Conservation (phyloP, 371 early-diverging fungal species). For the Mucor racemosus region DNA sequence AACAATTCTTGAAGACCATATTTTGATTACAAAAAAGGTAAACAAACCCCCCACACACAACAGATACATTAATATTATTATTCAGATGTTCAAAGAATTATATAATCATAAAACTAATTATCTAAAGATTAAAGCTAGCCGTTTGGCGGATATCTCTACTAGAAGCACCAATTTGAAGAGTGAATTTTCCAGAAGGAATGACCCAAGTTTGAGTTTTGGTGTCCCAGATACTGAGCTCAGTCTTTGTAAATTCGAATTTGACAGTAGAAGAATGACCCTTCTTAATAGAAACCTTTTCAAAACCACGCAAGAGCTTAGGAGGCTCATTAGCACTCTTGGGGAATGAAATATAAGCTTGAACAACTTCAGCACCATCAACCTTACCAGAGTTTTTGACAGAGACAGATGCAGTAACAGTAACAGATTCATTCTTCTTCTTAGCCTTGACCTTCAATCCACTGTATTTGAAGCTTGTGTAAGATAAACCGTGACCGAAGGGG, state of each 20-base stretch:
- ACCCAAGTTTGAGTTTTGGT: conserved; percentile 36
- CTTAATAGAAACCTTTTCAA: conserved; percentile 55
- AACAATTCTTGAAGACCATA: no score
- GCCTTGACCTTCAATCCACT: conserved; percentile 29
- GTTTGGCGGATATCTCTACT: conserved; percentile 53
- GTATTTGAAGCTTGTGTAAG: conserved; percentile 64
- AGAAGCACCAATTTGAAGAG: conserved; percentile 53
- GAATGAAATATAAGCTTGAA: conserved; percentile 60
- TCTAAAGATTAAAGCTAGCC: conserved; percentile 23
- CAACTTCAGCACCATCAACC: conserved; percentile 59
- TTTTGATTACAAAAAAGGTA: no score
- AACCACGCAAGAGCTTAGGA: conserved; percentile 59
- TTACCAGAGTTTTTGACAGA: conserved; percentile 54
- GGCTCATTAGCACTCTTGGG: conserved; percentile 55
- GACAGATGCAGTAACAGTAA: conserved; percentile 37
- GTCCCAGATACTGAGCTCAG: conserved; percentile 57
- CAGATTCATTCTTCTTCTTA: not conserved
- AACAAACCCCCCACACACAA: no score
- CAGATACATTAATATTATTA: no score
- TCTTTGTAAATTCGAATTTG: conserved; percentile 37
- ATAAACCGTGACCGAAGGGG: conserved; percentile 66
- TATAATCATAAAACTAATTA: no score
- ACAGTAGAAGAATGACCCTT: conserved; percentile 31
- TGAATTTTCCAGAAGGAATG: conserved; percentile 51
- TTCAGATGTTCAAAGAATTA: no score